Evolutionary conservation across 257 asterid species (phyloP).

Genomic region (Forsythia viridissima): DNA sequence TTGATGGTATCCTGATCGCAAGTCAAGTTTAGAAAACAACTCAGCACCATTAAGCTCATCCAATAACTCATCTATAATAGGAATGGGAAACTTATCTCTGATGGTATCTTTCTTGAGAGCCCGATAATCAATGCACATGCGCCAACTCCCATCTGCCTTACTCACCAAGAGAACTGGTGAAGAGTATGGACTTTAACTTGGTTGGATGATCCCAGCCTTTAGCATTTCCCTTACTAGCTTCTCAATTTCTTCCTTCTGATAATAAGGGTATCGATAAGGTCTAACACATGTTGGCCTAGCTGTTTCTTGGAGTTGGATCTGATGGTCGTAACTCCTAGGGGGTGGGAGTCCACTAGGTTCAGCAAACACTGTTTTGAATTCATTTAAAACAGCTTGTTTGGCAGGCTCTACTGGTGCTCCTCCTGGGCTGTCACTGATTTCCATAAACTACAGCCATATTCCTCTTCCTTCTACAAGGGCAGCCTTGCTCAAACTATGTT

Average conservation of each 20-base stretch:
- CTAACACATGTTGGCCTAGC: neutral
- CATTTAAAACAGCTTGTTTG: neutral
- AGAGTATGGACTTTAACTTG: neutral
- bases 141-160: neutral
- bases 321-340: neutral
- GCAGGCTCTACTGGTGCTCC: neutral
- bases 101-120: neutral
- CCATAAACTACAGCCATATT: neutral
- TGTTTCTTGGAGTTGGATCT: neutral
- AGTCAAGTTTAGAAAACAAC: neutral
- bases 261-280: neutral
- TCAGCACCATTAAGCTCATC: neutral
- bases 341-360: neutral
- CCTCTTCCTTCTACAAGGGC: neutral
- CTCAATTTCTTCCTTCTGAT: neutral
- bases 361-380: neutral
- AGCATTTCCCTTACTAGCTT: neutral
- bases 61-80: neutral
- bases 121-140: neutral
- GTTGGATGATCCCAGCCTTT: neutral
- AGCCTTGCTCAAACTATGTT: neutral
- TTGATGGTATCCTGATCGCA: neutral
- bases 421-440: neutral
- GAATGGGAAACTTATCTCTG: neutral
- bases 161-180: neutral